phyloP scores from a whole-genome alignment of 2,329 filamentous ascomycete species.

The Fusarium cicatricum region DNA sequence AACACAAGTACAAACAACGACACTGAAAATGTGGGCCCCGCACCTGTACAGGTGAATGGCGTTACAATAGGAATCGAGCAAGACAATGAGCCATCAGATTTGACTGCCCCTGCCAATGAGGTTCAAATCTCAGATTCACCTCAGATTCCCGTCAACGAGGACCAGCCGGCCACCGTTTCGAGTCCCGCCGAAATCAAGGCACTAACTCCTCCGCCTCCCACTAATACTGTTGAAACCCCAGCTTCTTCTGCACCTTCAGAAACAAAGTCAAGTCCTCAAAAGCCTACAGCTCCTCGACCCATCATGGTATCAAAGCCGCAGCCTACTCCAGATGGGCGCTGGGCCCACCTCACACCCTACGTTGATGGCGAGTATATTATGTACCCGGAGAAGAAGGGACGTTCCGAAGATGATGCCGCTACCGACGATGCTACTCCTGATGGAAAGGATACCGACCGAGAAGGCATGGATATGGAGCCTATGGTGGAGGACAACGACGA shows the following conservation, averaged over 20 bases:
- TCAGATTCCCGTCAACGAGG: slow-evolving; percentile 15
- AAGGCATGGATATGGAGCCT: slow-evolving; percentile 43
- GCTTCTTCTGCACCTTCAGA: slow-evolving; percentile 34
- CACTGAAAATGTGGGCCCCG: background rate
- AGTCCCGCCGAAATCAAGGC: slow-evolving; percentile 32
- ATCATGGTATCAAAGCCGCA: slow-evolving; percentile 38
- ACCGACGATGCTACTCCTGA: slow-evolving; percentile 45
- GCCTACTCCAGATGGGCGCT: slow-evolving; percentile 45
- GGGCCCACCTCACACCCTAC: slow-evolving; percentile 53
- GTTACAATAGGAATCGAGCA: slow-evolving; percentile 6
- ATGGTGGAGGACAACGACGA: slow-evolving; percentile 48
- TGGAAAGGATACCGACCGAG: slow-evolving; percentile 44
- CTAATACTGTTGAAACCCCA: slow-evolving; percentile 27
- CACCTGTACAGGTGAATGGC: slow-evolving; percentile 12
- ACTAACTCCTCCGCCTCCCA: slow-evolving; percentile 23
- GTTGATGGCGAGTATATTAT: slow-evolving; percentile 49
- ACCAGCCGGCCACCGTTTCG: slow-evolving; percentile 21
- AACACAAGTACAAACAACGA: slow-evolving; percentile 7
- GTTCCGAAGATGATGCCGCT: slow-evolving; percentile 44
- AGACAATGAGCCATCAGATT: slow-evolving; percentile 8
- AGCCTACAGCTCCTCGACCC: slow-evolving; percentile 18
- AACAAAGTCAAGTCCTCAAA: slow-evolving; percentile 34
- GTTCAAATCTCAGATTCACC: slow-evolving; percentile 17
- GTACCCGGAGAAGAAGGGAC: slow-evolving; percentile 51
- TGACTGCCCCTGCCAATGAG: slow-evolving; percentile 2